phyloP scores from a whole-genome alignment of 2,329 filamentous ascomycete genomes.

The Coniochaeta ligniaria region DNA sequence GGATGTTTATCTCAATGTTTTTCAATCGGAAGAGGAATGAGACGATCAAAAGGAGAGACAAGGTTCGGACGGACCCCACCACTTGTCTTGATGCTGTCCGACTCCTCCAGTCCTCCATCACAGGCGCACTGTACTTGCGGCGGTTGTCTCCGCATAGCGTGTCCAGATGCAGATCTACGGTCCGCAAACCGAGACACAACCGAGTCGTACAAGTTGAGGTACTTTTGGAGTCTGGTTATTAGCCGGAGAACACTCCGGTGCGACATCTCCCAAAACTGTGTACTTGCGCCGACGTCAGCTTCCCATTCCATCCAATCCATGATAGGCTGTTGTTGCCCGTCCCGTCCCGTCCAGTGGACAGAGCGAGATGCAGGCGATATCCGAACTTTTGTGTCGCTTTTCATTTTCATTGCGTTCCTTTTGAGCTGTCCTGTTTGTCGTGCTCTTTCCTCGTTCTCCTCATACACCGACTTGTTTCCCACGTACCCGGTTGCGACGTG shows the following conservation, averaged over 20 bases:
- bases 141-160: neutral
- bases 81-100: neutral
- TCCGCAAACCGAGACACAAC: neutral
- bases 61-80: neutral
- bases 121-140: too few species aligned
- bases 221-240: neutral
- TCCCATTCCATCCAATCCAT: neutral
- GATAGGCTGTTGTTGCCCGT: neutral
- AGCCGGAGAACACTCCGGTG: neutral
- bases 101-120: too few species aligned
- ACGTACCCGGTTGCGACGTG: neutral
- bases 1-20: neutral
- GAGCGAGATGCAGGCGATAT: neutral
- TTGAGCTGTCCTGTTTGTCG: neutral
- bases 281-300: neutral
- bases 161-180: neutral
- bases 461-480: neutral
- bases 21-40: neutral
- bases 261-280: neutral
- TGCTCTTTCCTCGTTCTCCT: neutral
- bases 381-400: neutral
- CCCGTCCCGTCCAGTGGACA: neutral
- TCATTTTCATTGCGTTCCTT: neutral
- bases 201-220: neutral
- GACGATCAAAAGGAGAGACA: neutral